phyloP scores from a whole-genome alignment of 306 rosid genomes.

The Lablab purpureus region DNA sequence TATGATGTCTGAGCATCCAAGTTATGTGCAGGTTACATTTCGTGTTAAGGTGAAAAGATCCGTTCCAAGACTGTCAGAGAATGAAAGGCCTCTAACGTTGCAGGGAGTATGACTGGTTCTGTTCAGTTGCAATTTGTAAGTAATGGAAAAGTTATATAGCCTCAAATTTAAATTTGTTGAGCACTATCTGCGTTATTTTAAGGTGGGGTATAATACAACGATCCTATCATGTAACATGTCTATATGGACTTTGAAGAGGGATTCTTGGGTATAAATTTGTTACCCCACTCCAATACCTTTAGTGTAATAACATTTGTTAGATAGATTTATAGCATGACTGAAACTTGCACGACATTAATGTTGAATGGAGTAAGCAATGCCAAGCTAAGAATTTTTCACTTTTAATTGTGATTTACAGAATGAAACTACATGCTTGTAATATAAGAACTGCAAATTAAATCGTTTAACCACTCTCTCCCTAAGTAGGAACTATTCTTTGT shows the following conservation, averaged over 20 bases:
- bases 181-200: constrained; percentile 10
- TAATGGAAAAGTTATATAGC: constrained; percentile 37
- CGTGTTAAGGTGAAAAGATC: constrained; percentile 69
- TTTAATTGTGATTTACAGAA: constrained; percentile 13
- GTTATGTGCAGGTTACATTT: constrained; percentile 68
- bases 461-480: background rate
- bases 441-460: constrained; percentile 12
- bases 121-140: constrained; percentile 10
- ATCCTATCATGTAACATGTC: background rate
- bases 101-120: constrained; percentile 45
- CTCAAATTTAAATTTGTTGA: constrained; percentile 19
- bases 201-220: background rate
- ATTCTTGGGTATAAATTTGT: constrained; percentile 13
- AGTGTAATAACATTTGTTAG: background rate
- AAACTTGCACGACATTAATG: constrained; percentile 17
- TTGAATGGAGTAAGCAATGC: constrained; percentile 32
- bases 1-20: constrained; percentile 18
- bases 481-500: background rate
- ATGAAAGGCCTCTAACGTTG: constrained; percentile 51
- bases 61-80: constrained; percentile 43
- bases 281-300: constrained; percentile 27
- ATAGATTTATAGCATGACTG: constrained; percentile 13
- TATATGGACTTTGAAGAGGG: background rate
- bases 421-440: constrained; percentile 4
- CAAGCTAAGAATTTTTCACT: background rate